phyloP scores from a whole-genome alignment of 1,284 basidiomycete genomes.

The Moniliella sp. region DNA sequence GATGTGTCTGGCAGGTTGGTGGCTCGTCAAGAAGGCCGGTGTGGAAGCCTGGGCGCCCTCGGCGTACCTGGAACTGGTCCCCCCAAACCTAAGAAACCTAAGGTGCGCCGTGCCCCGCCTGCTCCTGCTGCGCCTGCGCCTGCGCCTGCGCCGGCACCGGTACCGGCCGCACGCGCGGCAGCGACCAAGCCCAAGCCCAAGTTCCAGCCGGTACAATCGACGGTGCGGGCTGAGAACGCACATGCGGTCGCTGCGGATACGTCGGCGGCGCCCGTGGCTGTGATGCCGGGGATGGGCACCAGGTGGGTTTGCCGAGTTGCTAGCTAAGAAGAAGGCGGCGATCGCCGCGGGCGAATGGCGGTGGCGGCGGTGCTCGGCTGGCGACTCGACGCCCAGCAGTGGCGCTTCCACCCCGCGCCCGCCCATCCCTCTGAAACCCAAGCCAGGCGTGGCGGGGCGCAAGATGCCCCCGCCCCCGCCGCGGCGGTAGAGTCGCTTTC shows the following conservation, averaged over 20 bases:
- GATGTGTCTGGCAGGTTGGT: constrained; percentile 45
- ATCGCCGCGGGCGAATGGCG: constrained; percentile 7
- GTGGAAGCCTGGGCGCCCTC: constrained; percentile 81
- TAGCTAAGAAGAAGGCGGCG: constrained; percentile 35
- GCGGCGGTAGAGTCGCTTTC: too few relatives aligned
- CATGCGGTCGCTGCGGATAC: constrained; percentile 20
- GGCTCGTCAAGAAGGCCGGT: constrained; percentile 69
- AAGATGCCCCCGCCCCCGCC: too few relatives aligned
- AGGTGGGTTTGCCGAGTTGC: constrained; percentile 35
- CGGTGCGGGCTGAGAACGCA: constrained; percentile 4
- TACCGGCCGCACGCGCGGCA: constrained; percentile 15
- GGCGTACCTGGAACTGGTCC: constrained; percentile 53
- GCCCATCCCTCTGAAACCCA: too few relatives aligned
- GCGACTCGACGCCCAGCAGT: too few relatives aligned
- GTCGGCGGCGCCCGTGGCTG: constrained; percentile 32
- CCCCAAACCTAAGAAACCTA: constrained; percentile 38
- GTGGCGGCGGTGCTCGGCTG: background rate
- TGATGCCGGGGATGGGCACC: constrained; percentile 35
- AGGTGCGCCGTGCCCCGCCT: constrained; percentile 10
- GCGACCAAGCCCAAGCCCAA: constrained; percentile 35
- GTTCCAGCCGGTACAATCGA: background rate
- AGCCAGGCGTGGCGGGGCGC: too few relatives aligned
- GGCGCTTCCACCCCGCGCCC: too few relatives aligned
- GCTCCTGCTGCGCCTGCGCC: constrained; percentile 38
- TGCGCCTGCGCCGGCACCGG: constrained; percentile 36